Percentiles rank a stretch among this genome's conserved stretches.
Evolutionary conservation across 257 asterid species (phyloP).

Genomic region (Voacanga thouarsii): DNA sequence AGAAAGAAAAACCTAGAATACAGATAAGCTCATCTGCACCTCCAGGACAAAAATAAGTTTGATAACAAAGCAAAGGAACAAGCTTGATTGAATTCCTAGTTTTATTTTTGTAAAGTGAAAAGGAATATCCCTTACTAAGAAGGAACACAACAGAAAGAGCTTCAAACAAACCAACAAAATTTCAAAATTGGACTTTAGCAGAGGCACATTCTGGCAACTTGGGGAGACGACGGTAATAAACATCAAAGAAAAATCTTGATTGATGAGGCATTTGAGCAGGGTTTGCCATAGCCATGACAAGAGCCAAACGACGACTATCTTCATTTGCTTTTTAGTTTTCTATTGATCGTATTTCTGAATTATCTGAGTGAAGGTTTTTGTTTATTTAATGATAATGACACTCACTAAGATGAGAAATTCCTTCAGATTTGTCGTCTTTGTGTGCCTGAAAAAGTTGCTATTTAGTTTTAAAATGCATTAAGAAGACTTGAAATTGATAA

Average conservation of each 20-base stretch:
- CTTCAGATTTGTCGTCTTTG: constrained; percentile 25
- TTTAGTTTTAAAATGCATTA: constrained; percentile 13
- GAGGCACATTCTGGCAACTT: constrained; percentile 18
- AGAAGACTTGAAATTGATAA: constrained; percentile 6
- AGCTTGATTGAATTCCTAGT: not conserved
- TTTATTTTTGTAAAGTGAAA: constrained; percentile 22
- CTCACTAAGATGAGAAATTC: constrained; percentile 34
- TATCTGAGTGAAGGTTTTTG: constrained; percentile 13
- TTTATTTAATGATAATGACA: constrained; percentile 34
- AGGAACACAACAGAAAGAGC: constrained; percentile 28
- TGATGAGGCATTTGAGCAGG: constrained; percentile 7
- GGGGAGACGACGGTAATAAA: constrained; percentile 14
- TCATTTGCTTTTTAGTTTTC: constrained; percentile 11
- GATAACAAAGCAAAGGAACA: constrained; percentile 2
- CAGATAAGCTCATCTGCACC: constrained; percentile 9
- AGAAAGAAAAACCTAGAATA: constrained; percentile 1
- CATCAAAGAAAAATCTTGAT: constrained; percentile 12
- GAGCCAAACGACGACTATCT: constrained; percentile 29
- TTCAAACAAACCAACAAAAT: constrained; percentile 22
- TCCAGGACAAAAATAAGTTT: constrained; percentile 11
- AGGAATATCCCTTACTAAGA: constrained; percentile 25
- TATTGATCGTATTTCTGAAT: not conserved
- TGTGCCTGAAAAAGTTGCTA: constrained; percentile 23
- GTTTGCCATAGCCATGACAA: constrained; percentile 25
- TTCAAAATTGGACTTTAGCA: constrained; percentile 18